Conservation (phyloP, 441 rosid genomes). For the Biscutella auriculata region DNA sequence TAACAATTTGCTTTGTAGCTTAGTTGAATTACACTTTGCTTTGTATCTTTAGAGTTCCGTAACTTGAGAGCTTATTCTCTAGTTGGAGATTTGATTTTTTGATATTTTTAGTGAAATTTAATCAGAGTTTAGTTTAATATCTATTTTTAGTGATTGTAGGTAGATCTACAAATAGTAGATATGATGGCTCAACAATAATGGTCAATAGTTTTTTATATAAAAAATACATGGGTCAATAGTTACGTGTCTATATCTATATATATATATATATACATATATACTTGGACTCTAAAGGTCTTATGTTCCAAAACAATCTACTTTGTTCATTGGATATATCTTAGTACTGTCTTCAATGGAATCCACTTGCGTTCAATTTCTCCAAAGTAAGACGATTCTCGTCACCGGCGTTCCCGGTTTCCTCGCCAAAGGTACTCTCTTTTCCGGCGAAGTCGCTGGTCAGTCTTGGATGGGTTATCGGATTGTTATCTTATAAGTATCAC, state of each 20-base stretch:
- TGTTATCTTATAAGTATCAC: too few species aligned
- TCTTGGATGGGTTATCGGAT: too few species aligned
- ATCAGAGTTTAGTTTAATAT: neutral
- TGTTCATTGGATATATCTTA: neutral
- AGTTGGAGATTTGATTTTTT: neutral
- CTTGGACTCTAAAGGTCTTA: neutral
- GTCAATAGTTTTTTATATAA: too few species aligned
- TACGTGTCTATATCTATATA: constrained; percentile 7
- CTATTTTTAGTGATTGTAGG: neutral
- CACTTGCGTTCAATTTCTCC: constrained; percentile 26
- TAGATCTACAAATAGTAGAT: constrained; percentile 18
- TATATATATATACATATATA: neutral
- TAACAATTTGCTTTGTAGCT: too few species aligned
- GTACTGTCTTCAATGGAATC: constrained; percentile 10
- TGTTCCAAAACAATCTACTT: neutral
- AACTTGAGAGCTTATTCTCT: neutral
- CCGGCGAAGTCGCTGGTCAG: too few species aligned
- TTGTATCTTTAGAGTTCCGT: neutral
- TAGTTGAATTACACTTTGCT: too few species aligned
- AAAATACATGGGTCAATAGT: neutral
- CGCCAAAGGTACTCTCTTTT: constrained; percentile 44
- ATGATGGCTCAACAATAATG: constrained; percentile 6
- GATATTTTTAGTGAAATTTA: neutral
- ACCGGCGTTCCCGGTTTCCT: constrained; percentile 39
- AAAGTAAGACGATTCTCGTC: constrained; percentile 33